phyloP scores from a whole-genome alignment of 1,139 yeast species.

The Spencermartinsiella ligniputridi region DNA sequence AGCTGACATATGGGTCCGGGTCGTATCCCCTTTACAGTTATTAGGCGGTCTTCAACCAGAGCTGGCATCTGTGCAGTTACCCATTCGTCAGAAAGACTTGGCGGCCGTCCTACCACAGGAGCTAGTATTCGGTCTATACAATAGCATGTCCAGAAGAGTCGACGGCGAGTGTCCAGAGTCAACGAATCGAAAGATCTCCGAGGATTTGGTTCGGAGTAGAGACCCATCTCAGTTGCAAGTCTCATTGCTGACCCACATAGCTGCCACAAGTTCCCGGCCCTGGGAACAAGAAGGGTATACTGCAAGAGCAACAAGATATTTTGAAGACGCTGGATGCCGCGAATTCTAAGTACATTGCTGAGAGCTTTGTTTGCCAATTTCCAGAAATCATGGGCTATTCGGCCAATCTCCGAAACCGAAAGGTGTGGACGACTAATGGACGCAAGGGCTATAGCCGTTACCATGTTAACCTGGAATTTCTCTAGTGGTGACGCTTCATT shows the following conservation, averaged over 20 bases:
- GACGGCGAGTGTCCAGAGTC: slow-evolving; percentile 8
- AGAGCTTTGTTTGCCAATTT: slow-evolving; percentile 5
- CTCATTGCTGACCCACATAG: slow-evolving; percentile 9
- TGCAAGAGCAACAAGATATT: slow-evolving; percentile 7
- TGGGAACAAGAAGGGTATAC: slow-evolving; percentile 8
- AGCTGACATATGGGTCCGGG: slow-evolving; percentile 9
- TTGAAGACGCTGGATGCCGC: slow-evolving; percentile 6
- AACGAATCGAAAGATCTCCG: slow-evolving; percentile 4
- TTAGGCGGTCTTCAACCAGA: slow-evolving; percentile 8
- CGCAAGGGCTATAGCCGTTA: slow-evolving; percentile 7
- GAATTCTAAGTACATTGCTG: slow-evolving; percentile 1
- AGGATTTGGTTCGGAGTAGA: slow-evolving; percentile 8
- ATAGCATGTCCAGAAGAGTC: slow-evolving; percentile 11
- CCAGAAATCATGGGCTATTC: slow-evolving; percentile 10
- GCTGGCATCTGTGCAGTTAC: slow-evolving; percentile 7
- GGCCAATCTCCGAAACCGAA: slow-evolving; percentile 9
- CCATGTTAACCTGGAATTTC: slow-evolving; percentile 7
- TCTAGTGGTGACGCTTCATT: not conserved
- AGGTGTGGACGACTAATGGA: slow-evolving; percentile 9
- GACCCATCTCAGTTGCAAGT: slow-evolving; percentile 9
- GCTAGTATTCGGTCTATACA: slow-evolving; percentile 8
- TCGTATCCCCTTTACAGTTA: slow-evolving; percentile 3
- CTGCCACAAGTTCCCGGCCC: slow-evolving; percentile 9
- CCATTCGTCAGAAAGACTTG: slow-evolving; percentile 9
- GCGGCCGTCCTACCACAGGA: slow-evolving; percentile 8